Evolutionary conservation across 1,284 basidiomycete species (phyloP).

Genomic region (Vanrija sp.): DNA sequence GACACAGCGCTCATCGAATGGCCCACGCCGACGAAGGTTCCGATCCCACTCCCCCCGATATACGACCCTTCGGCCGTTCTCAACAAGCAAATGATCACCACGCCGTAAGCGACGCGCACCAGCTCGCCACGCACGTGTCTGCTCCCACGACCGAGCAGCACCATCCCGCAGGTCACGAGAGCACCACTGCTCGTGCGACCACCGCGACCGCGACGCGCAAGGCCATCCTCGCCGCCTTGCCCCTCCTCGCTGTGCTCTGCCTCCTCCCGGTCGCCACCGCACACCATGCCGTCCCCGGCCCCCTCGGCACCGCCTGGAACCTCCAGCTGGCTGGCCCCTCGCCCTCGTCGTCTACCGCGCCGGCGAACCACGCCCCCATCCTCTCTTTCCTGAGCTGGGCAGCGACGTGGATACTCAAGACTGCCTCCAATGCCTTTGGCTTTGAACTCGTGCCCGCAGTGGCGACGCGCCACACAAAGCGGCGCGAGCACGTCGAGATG

Average conservation of each 20-base stretch:
- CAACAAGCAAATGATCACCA: background rate
- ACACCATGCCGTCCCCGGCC: too few relatives aligned
- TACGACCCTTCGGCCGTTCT: background rate
- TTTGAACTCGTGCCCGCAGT: slow-evolving; percentile 4
- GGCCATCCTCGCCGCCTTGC: background rate
- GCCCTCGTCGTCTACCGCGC: background rate
- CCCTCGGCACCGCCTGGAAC: background rate
- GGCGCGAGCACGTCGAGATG: slow-evolving; percentile 2
- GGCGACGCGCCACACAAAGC: background rate
- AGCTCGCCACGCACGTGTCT: too few relatives aligned
- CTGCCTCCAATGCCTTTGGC: background rate
- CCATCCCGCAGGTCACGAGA: too few relatives aligned
- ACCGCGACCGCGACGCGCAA: background rate
- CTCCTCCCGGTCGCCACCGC: background rate
- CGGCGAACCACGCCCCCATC: background rate
- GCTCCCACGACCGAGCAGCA: too few relatives aligned
- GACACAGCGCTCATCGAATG: background rate
- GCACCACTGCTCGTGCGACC: background rate
- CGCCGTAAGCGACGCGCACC: background rate
- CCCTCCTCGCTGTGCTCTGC: background rate
- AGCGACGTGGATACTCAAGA: background rate
- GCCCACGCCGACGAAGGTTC: background rate
- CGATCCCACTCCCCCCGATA: slow-evolving; percentile 8
- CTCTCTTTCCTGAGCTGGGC: background rate
- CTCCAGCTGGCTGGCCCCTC: background rate